Evolutionary conservation across 179 eudicot genomes (phyloP), one percentile per base, ranked within the genome.

Genomic region (Drosera spatulata): DNA sequence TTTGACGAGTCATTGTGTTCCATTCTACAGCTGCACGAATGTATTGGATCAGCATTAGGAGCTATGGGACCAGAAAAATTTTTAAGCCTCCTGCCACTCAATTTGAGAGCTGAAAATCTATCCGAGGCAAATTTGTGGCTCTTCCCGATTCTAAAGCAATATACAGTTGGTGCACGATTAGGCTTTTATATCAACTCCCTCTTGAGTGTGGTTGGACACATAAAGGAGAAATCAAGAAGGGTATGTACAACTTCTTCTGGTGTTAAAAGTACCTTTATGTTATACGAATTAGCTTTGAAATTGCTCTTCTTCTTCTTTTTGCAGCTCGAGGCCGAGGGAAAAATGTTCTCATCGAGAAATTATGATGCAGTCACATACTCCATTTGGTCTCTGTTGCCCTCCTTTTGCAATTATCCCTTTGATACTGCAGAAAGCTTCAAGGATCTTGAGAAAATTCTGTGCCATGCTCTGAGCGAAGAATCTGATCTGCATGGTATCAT

Each of bases 1-100:
- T 47, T 42, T 65, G 45, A 73, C 57, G 56, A 52, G 13, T 4
- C 4, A 41, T 59, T 39, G n/a, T 61, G 51, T 68, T 63, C 53
- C 61, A 50, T n/a, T 70, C 60, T 15, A 61, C 91, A 94, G 99
- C 73, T 90, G 70, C 97, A 90, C 68, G 97, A 85, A 72, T 90
- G 97, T 69, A 46, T 90, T 55, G 99, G 99, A 67, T 77, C 88
- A 51, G 94, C 99, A 64, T 77, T 94, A 61, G 79, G 83, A 63
- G 87, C 97, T 60, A 80, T 94, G 90, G 99, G 99, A 50, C 94
- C 99, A 62, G 97, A 90, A 74, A 76, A 59, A n/a, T 90, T 93
- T 62, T 72, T 94, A 60, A 70, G 77, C 64, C 58, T 86, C 73
- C 57, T 94, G 10, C 97, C 99, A 22, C 79, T 94, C 41, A 94